These are phyloP conservation scores for Lotmaria passim DNA, from an alignment of 208 protist genomes.

Conservation along the genomic window DNA sequence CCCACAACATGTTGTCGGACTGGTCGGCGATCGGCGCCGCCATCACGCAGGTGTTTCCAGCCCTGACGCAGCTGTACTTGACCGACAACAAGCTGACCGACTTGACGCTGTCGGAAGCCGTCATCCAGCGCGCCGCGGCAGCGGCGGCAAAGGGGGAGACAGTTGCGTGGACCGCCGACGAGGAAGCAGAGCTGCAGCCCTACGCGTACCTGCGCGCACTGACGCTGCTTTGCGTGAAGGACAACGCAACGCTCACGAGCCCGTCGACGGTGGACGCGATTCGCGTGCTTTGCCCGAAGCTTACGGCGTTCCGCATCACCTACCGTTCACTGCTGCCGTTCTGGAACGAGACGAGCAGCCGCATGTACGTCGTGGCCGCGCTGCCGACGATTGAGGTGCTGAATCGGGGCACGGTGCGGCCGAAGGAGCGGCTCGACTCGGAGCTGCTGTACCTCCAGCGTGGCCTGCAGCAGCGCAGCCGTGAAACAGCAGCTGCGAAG, in stretches of 20 bases:
- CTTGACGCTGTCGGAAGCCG: slow-evolving; percentile 24
- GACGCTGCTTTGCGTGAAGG: slow-evolving; percentile 74
- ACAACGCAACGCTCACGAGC: slow-evolving; percentile 63
- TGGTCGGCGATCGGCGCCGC: slow-evolving; percentile 61
- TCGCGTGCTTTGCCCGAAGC: slow-evolving; percentile 56
- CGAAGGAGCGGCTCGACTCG: slow-evolving; percentile 84
- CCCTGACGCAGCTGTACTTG: slow-evolving; percentile 67
- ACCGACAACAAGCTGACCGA: slow-evolving; percentile 72
- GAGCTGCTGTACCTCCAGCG: slow-evolving; percentile 91
- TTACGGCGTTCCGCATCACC: slow-evolving; percentile 78
- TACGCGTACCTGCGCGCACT: slow-evolving; percentile 59
- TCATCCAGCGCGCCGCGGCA: slow-evolving; percentile 23
- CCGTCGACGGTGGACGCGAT: slow-evolving; percentile 68
- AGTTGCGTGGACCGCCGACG: background rate
- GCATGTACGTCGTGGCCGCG: slow-evolving; percentile 88
- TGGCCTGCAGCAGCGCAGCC: slow-evolving; percentile 54
- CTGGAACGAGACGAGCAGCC: slow-evolving; percentile 83
- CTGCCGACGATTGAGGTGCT: slow-evolving; percentile 76
- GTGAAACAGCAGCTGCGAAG: slow-evolving; percentile 8
- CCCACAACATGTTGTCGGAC: slow-evolving; percentile 66
- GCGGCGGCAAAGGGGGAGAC: background rate
- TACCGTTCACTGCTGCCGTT: slow-evolving; percentile 71
- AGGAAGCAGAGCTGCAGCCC: slow-evolving; percentile 16
- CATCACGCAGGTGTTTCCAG: slow-evolving; percentile 59
- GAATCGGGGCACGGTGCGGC: slow-evolving; percentile 78